Evolutionary conservation across 176 grass and related monocot species (phyloP).

Genomic region (Ensete glaucum): DNA sequence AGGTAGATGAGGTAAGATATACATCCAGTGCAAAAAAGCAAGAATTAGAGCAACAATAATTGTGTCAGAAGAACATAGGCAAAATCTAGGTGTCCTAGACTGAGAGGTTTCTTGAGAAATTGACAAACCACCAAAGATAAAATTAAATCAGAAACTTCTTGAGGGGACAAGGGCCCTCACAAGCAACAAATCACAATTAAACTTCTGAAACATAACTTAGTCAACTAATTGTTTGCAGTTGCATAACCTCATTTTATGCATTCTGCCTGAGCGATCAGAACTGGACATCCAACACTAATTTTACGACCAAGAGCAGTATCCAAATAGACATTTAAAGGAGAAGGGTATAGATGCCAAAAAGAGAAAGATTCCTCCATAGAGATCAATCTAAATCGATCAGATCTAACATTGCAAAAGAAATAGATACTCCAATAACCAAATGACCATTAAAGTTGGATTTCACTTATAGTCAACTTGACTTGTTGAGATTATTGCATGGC

Average conservation of each 20-base stretch:
- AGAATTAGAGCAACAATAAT: no score
- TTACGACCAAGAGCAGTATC: not conserved
- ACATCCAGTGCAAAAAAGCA: no score
- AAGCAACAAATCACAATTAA: not conserved
- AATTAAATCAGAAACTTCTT: not conserved
- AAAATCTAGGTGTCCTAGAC: no score
- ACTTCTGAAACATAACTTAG: not conserved
- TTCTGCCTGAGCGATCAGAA: not conserved
- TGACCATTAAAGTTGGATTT: no score
- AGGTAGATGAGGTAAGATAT: no score
- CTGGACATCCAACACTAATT: not conserved
- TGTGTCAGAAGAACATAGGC: no score
- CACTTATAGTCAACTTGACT: no score
- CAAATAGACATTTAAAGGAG: not conserved
- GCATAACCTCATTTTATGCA: not conserved
- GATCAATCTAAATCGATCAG: not conserved
- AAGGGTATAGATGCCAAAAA: not conserved
- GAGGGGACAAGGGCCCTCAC: not conserved
- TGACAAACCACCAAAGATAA: not conserved
- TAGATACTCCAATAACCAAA: not conserved
- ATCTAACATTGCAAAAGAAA: not conserved
- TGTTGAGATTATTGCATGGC: no score
- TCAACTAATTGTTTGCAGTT: no score
- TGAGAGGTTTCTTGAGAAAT: not conserved
- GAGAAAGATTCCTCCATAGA: not conserved